Percentiles rank a stretch among this genome's conserved stretches.
phyloP scores from a whole-genome alignment of 208 protist genomes.

The Wallacemonas sp. region DNA sequence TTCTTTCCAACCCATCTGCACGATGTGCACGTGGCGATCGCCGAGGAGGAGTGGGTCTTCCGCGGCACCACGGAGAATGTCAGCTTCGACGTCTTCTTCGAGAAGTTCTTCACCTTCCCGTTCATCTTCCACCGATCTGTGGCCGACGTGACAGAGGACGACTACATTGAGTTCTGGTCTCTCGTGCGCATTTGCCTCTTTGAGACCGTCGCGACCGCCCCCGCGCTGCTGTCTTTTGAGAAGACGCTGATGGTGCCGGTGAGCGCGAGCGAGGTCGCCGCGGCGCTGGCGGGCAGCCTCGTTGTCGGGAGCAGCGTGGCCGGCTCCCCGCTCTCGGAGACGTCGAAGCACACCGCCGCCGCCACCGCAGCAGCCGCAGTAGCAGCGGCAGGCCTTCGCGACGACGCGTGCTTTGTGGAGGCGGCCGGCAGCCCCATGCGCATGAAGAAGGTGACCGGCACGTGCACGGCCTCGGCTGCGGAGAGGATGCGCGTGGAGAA shows the following conservation, averaged over 20 bases:
- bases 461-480: constrained; percentile 13
- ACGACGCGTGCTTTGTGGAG: background rate
- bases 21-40: constrained; percentile 61
- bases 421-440: constrained; percentile 1
- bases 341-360: background rate
- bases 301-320: background rate
- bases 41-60: constrained; percentile 87
- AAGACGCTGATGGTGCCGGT: constrained; percentile 16
- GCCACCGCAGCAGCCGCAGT: background rate
- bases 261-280: constrained; percentile 7
- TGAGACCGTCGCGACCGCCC: constrained; percentile 25
- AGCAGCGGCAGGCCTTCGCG: too few species aligned
- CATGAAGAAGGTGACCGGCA: constrained; percentile 9
- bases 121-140: constrained; percentile 81
- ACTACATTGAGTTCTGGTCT: constrained; percentile 80
- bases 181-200: constrained; percentile 76
- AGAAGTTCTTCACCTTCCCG: constrained; percentile 81
- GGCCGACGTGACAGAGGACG: constrained; percentile 43
- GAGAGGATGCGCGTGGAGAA: constrained; percentile 6
- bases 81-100: constrained; percentile 74
- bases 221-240: constrained; percentile 7
- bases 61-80: constrained; percentile 78
- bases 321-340: background rate
- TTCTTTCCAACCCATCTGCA: constrained; percentile 76
- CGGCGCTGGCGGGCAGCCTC: background rate